Conservation (phyloP, 331 rosid species). For the Acacia pycnantha region DNA sequence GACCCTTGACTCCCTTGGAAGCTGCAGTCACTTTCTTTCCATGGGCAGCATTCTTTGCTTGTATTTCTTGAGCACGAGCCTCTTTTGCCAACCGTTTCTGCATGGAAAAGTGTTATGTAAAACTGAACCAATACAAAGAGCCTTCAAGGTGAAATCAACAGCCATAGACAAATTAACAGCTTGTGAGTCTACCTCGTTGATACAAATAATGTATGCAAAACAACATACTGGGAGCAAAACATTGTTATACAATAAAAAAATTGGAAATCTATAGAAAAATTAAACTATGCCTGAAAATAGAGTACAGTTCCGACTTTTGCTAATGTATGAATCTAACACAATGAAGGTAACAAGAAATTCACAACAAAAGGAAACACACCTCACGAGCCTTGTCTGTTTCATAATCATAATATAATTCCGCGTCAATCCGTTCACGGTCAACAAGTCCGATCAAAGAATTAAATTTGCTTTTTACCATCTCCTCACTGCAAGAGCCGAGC, state of each 20-base stretch:
- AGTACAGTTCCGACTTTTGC: neutral
- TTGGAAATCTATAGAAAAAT: conserved; percentile 7
- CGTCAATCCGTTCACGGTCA: conserved; percentile 89
- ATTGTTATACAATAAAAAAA: neutral
- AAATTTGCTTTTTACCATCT: conserved; percentile 81
- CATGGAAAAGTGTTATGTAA: conserved; percentile 16
- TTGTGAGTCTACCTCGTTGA: neutral
- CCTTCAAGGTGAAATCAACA: neutral
- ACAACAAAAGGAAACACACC: conserved; percentile 46
- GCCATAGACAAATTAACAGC: neutral
- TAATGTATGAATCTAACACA: neutral
- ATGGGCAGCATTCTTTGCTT: conserved; percentile 71
- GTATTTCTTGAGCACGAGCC: conserved; percentile 82
- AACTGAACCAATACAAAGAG: neutral
- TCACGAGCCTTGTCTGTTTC: conserved; percentile 90
- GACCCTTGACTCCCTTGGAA: conserved; percentile 68
- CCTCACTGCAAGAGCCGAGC: conserved; percentile 61
- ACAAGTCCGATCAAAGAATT: conserved; percentile 95
- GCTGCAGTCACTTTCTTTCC: conserved; percentile 74
- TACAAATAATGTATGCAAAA: neutral
- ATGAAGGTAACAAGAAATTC: neutral
- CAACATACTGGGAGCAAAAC: neutral
- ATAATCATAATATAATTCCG: conserved; percentile 71
- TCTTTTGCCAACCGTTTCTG: conserved; percentile 89
- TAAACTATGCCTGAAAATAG: neutral